Percentiles rank a stretch among this genome's conserved stretches.
These are phyloP conservation scores for Biscutella laevigata DNA, from an alignment of 441 rosid genomes.

Conservation along the genomic window DNA sequence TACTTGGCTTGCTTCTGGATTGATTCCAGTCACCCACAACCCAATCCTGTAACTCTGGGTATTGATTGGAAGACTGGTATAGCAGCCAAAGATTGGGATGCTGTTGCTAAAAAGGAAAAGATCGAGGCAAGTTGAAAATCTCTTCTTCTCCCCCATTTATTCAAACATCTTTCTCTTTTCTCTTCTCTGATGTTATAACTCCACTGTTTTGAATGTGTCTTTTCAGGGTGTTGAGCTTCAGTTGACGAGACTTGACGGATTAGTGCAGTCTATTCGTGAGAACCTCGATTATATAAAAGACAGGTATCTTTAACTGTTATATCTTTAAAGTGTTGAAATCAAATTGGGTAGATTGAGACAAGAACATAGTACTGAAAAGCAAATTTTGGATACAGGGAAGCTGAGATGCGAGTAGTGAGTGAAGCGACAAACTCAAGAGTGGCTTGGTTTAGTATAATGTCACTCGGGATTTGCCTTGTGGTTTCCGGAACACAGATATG, in stretches of 20 bases:
- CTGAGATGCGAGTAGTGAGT: constrained; percentile 72
- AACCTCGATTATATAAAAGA: constrained; percentile 47
- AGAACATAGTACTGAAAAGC: not conserved
- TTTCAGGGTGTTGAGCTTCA: constrained; percentile 77
- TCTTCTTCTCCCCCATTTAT: not conserved
- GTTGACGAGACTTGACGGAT: constrained; percentile 57
- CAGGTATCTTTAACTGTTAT: constrained; percentile 33
- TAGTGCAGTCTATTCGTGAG: constrained; percentile 48
- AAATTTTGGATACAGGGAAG: constrained; percentile 47
- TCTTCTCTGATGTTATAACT: not conserved
- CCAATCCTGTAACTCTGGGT: constrained; percentile 40
- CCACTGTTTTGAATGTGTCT: not conserved
- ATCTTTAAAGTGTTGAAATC: constrained; percentile 1
- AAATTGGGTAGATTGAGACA: not conserved
- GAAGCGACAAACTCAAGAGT: constrained; percentile 69
- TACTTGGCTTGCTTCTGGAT: constrained; percentile 82
- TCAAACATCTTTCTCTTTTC: not conserved
- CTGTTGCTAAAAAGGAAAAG: constrained; percentile 78
- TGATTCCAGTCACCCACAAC: constrained; percentile 30
- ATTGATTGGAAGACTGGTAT: constrained; percentile 84
- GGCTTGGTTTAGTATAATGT: constrained; percentile 77
- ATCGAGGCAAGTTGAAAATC: constrained; percentile 48
- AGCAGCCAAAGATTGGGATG: constrained; percentile 84
- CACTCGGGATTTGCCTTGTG: constrained; percentile 55
- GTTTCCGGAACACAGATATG: constrained; percentile 55